Conservation (phyloP, 495 filamentous ascomycete genomes). For the Acidomyces sp. region DNA sequence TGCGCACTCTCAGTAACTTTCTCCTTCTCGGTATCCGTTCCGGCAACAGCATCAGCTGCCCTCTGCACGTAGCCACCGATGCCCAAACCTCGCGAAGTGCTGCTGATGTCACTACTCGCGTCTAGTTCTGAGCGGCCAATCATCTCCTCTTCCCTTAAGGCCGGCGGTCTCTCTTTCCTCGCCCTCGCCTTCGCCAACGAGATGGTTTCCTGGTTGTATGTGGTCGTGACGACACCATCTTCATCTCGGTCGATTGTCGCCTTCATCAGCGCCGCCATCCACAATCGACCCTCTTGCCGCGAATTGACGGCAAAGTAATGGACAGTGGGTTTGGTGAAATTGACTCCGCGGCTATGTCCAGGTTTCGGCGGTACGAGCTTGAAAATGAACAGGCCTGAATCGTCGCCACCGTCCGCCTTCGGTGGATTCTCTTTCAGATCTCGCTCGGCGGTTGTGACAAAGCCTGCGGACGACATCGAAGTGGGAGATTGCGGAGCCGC, state of each 20-base stretch:
- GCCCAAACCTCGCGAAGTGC: not conserved
- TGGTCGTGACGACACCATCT: slow-evolving; percentile 59
- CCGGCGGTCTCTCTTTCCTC: slow-evolving; percentile 77
- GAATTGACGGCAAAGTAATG: slow-evolving; percentile 97
- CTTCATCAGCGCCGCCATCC: slow-evolving; percentile 99
- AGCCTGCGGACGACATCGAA: slow-evolving; percentile 43
- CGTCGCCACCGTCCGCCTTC: slow-evolving; percentile 17
- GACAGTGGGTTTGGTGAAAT: slow-evolving; percentile 90
- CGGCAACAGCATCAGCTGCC: not conserved
- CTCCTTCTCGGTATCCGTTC: not conserved
- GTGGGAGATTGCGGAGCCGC: slow-evolving; percentile 59
- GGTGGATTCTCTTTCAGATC: slow-evolving; percentile 26
- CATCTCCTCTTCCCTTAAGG: slow-evolving; percentile 61
- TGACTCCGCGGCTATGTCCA: slow-evolving; percentile 80
- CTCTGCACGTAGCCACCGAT: slow-evolving; percentile 1
- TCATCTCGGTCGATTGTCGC: slow-evolving; percentile 95
- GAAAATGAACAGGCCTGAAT: slow-evolving; percentile 72
- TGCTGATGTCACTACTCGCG: slow-evolving; percentile 1
- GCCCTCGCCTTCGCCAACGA: slow-evolving; percentile 69
- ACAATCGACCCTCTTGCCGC: slow-evolving; percentile 71
- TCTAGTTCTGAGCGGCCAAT: slow-evolving; percentile 9
- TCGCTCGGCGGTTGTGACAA: slow-evolving; percentile 36
- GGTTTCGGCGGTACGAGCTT: slow-evolving; percentile 86
- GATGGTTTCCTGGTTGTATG: slow-evolving; percentile 92
- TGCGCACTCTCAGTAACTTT: not conserved